phyloP scores from a whole-genome alignment of 176 grass and related monocot genomes.

The Rhipidocladum racemiflorum region DNA sequence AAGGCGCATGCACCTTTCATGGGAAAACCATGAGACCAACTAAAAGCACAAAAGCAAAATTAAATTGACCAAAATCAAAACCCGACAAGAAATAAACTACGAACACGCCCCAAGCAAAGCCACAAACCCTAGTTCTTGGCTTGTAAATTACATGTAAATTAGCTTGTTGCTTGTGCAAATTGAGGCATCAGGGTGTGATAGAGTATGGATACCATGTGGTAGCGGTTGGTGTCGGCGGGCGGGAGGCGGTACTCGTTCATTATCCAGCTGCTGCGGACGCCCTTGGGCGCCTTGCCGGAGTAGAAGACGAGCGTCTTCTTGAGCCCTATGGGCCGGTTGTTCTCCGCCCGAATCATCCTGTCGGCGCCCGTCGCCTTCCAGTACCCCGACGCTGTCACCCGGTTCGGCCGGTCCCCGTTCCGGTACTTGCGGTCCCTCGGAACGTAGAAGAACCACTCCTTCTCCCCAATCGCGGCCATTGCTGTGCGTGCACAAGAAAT shows the following conservation, averaged over 20 bases:
- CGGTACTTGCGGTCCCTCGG: slow-evolving; percentile 92
- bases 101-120: background rate
- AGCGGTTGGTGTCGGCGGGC: slow-evolving; percentile 50
- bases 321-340: slow-evolving; percentile 63
- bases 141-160: background rate
- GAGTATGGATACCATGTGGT: slow-evolving; percentile 58
- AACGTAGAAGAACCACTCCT: slow-evolving; percentile 99
- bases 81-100: background rate
- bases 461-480: slow-evolving; percentile 94
- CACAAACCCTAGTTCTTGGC: slow-evolving; percentile 28
- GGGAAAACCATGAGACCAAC: background rate
- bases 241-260: slow-evolving; percentile 99
- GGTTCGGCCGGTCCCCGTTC: slow-evolving; percentile 93
- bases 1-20: background rate
- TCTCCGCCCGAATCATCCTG: slow-evolving; percentile 69
- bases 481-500: slow-evolving; percentile 33
- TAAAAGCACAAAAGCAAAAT: background rate
- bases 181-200: background rate
- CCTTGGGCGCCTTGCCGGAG: slow-evolving; percentile 97
- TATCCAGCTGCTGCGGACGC: slow-evolving; percentile 84
- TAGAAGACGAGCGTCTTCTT: slow-evolving; percentile 99
- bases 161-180: background rate
- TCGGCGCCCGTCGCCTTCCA: slow-evolving; percentile 99
- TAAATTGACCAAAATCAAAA: background rate
- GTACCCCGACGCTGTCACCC: slow-evolving; percentile 90